Conservation (phyloP, 208 protist species). For the Wallacemonas collosoma region DNA sequence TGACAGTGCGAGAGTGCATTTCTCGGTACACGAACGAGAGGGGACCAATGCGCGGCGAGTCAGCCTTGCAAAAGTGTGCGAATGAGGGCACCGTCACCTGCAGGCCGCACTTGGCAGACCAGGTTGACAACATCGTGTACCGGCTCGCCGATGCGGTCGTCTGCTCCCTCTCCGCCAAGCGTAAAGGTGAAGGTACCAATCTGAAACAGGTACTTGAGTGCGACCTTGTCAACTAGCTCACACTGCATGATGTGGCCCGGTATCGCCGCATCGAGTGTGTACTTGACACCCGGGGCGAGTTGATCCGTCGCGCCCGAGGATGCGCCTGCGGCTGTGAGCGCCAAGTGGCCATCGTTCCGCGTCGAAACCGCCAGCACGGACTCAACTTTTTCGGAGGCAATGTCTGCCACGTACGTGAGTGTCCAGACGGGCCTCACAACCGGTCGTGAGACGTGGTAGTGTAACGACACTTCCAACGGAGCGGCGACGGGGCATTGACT, state of each 20-base stretch:
- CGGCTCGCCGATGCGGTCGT: neutral
- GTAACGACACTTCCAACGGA: slow-evolving; percentile 27
- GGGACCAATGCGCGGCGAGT: neutral
- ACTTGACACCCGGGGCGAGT: slow-evolving; percentile 3
- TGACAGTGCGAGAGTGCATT: neutral
- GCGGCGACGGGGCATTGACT: slow-evolving; percentile 26
- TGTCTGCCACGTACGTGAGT: slow-evolving; percentile 48
- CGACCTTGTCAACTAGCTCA: slow-evolving; percentile 15
- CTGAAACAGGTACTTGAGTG: slow-evolving; percentile 59
- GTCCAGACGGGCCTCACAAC: slow-evolving; percentile 23
- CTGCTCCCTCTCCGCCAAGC: neutral
- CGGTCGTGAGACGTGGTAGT: slow-evolving; percentile 19
- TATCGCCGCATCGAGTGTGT: slow-evolving; percentile 15
- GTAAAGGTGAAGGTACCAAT: slow-evolving; percentile 41
- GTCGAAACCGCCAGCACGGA: slow-evolving; percentile 13
- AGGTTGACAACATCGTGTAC: slow-evolving; percentile 20
- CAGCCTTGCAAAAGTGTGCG: slow-evolving; percentile 1
- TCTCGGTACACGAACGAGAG: too few species aligned
- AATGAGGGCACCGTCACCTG: neutral
- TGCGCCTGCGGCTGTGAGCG: neutral
- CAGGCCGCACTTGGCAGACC: slow-evolving; percentile 29
- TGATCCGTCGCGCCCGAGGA: too few species aligned
- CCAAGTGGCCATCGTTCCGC: neutral
- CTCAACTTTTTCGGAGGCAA: slow-evolving; percentile 32
- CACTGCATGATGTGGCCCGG: slow-evolving; percentile 3